Conservation (phyloP, 179 eudicot species). For the Patellifolia procumbens region DNA sequence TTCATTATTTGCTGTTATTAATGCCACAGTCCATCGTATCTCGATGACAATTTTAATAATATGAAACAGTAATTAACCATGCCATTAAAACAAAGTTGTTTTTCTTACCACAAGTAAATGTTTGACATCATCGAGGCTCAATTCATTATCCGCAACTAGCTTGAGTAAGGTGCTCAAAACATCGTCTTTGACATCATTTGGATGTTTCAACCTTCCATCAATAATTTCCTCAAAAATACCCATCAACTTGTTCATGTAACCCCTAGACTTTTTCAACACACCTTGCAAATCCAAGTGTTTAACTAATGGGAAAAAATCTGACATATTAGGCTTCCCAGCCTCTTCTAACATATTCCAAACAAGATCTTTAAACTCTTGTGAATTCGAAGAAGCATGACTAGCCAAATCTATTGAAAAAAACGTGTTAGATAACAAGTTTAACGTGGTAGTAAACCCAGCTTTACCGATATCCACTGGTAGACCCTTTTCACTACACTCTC, state of each 20-base stretch:
- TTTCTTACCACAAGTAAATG: slow-evolving; percentile 25
- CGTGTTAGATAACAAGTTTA: slow-evolving; percentile 27
- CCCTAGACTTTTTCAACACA: neutral
- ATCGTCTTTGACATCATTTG: slow-evolving; percentile 18
- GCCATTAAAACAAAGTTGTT: no score
- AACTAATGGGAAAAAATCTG: slow-evolving; percentile 29
- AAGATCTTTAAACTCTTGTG: slow-evolving; percentile 27
- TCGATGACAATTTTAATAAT: no score
- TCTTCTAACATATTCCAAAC: slow-evolving; percentile 19
- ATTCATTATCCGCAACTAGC: slow-evolving; percentile 17
- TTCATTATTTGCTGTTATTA: no score
- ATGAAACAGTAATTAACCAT: no score
- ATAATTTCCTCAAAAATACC: slow-evolving; percentile 27
- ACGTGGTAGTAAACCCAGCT: slow-evolving; percentile 23
- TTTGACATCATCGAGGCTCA: slow-evolving; percentile 20
- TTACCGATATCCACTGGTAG: slow-evolving; percentile 21
- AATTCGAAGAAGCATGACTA: slow-evolving; percentile 17
- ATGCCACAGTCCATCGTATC: no score
- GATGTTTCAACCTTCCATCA: slow-evolving; percentile 18
- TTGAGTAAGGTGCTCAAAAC: slow-evolving; percentile 25
- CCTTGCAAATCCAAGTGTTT: slow-evolving; percentile 32
- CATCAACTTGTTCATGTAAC: slow-evolving; percentile 10
- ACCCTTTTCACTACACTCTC: slow-evolving; percentile 1
- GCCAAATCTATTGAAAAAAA: slow-evolving; percentile 26
- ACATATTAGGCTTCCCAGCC: slow-evolving; percentile 24